A percentile compares a stretch with the other conserved stretches of the same genome.
Evolutionary conservation across 495 filamentous ascomycete species (phyloP).

Genomic region (Pseudomonodictys pantanalensis): DNA sequence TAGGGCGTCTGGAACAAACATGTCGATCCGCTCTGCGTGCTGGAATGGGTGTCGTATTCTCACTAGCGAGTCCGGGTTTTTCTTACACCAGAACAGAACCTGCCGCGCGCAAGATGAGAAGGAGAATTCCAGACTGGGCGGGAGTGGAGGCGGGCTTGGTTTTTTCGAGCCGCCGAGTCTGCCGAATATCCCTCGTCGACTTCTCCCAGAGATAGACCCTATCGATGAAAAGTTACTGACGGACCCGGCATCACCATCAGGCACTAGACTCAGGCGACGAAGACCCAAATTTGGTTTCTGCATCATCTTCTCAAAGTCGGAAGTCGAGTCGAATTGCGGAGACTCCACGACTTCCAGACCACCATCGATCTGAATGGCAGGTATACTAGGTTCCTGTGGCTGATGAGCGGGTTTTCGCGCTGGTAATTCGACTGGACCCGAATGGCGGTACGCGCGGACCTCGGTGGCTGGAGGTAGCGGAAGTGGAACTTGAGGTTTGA

Average conservation of each 20-base stretch:
- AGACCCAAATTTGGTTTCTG: no score
- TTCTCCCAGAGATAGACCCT: background rate
- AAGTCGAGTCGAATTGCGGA: no score
- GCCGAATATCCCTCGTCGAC: background rate
- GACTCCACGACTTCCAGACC: no score
- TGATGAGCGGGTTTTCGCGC: no score
- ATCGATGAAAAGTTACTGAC: background rate
- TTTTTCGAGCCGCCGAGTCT: background rate
- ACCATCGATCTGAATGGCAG: no score
- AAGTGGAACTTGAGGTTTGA: no score
- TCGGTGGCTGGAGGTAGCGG: no score
- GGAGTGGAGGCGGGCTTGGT: background rate
- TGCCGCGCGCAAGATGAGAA: background rate
- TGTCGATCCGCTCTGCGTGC: background rate
- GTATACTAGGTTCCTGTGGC: no score
- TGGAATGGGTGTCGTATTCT: background rate
- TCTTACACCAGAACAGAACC: constrained; percentile 4
- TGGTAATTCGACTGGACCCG: no score
- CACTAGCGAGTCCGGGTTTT: background rate
- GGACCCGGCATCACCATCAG: background rate
- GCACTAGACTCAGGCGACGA: background rate
- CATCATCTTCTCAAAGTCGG: no score
- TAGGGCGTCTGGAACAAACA: background rate
- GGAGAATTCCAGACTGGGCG: constrained; percentile 1
- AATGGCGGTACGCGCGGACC: no score